phyloP scores from a whole-genome alignment of 2,329 filamentous ascomycete genomes.

The Aspergillus fructus region DNA sequence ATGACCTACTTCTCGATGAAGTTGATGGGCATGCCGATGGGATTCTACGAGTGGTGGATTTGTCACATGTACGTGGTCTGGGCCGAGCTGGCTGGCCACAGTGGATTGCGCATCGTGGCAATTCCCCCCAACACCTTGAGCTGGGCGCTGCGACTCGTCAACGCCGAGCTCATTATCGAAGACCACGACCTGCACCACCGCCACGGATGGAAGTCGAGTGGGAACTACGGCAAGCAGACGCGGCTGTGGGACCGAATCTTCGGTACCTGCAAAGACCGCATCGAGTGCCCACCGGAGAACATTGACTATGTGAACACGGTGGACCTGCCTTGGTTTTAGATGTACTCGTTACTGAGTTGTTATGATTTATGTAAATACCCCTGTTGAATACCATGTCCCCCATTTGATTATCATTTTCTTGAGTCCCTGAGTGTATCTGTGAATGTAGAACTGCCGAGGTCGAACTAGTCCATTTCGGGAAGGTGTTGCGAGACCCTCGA shows the following conservation, averaged over 20 bases:
- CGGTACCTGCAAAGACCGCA: conserved; percentile 34
- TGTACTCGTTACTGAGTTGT: background rate
- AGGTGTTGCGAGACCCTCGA: conserved; percentile 1
- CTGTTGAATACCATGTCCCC: background rate
- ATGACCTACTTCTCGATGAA: conserved; percentile 40
- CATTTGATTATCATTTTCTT: background rate
- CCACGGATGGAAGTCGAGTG: conserved; percentile 39
- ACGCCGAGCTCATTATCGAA: conserved; percentile 43
- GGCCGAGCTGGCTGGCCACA: conserved; percentile 23
- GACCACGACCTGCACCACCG: conserved; percentile 45
- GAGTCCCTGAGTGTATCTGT: no score
- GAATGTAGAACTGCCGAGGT: no score
- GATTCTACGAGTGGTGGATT: conserved; percentile 51
- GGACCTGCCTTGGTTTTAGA: conserved; percentile 29
- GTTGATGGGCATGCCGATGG: conserved; percentile 42
- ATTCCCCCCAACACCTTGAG: conserved; percentile 35
- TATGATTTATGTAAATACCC: conserved; percentile 6
- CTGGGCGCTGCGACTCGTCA: conserved; percentile 34
- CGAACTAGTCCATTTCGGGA: background rate
- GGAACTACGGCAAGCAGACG: conserved; percentile 44
- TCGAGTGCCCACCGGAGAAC: conserved; percentile 35
- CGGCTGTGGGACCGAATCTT: conserved; percentile 40
- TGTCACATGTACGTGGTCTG: conserved; percentile 48
- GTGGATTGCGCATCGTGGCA: conserved; percentile 33
- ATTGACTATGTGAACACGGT: conserved; percentile 31